Percentiles rank a stretch among this genome's conserved stretches.
Evolutionary conservation across 495 filamentous ascomycete species (phyloP).

Genomic region (Penicillium salamii): DNA sequence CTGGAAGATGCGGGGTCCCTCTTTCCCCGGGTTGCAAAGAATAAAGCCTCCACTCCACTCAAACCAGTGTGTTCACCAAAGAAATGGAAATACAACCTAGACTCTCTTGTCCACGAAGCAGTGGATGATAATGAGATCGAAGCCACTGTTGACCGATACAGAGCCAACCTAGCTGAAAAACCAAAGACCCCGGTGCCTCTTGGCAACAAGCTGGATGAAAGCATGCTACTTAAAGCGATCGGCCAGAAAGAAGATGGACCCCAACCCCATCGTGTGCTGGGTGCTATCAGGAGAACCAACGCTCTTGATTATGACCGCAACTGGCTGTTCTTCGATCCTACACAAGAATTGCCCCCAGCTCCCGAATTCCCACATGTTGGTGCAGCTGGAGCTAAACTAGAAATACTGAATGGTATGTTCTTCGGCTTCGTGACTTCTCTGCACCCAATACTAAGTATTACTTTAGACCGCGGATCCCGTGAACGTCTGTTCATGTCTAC

Average conservation of each 20-base stretch:
- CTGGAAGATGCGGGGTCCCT: constrained; percentile 45
- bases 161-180: constrained; percentile 33
- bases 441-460: constrained; percentile 8
- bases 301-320: constrained; percentile 56
- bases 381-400: constrained; percentile 20
- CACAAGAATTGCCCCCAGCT: constrained; percentile 27
- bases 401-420: constrained; percentile 37
- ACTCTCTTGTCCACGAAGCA: constrained; percentile 59
- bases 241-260: constrained; percentile 52
- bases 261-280: constrained; percentile 55
- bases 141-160: constrained; percentile 52
- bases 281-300: constrained; percentile 74
- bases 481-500: constrained; percentile 68
- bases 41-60: constrained; percentile 7
- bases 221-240: constrained; percentile 40
- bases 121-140: constrained; percentile 56
- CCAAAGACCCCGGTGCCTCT: background rate
- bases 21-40: constrained; percentile 18
- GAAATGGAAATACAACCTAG: constrained; percentile 67
- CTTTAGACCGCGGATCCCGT: constrained; percentile 46
- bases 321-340: constrained; percentile 66
- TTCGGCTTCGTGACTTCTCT: background rate
- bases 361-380: constrained; percentile 37
- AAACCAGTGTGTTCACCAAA: constrained; percentile 29
- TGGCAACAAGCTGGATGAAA: constrained; percentile 36